Evolutionary conservation across 2,329 filamentous ascomycete genomes (phyloP), one percentile per base, ranked within the genome.

Genomic region (Exutisphaerella laricina): DNA sequence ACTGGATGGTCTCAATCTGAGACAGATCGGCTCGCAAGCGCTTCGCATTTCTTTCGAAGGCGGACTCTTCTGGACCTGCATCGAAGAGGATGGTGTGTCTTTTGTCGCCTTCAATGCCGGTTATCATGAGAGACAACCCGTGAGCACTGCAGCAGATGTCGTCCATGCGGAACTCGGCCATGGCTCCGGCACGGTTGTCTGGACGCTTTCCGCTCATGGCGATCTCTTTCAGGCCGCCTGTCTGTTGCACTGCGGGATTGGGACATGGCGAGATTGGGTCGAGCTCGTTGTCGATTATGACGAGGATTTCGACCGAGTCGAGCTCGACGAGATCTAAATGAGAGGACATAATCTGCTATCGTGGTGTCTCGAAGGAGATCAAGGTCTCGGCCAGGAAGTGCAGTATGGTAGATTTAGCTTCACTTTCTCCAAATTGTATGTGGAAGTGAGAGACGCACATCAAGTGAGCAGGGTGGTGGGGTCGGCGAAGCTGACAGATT

Each of bases 281-380:
- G 16, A 58, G 48, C 39, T 58, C 56, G 33, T 58, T 58, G 48
- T 58, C 56, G 23, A 58, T 49, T 17, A 58, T 54, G 17, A 54
- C 53, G 14, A 46, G 41, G 26, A 58, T 53, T 32, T 53, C 48
- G 18, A 58, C 39, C 14, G 53, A 52, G 50, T 57, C 56, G n/a
- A 58, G 49, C 29, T 58, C 56, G 29, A 51, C 28, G 3, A 57
- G 48, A 17, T n/a, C n/a, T n/a, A n/a, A n/a, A n/a, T n/a, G n/a
- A n/a, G n/a, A n/a, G n/a, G n/a, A n/a, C n/a, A n/a, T n/a, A n/a
- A n/a, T n/a, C n/a, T n/a, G n/a, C n/a, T n/a, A n/a, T n/a, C n/a
- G n/a, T n/a, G n/a, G n/a, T n/a, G n/a, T n/a, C n/a, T n/a, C n/a
- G n/a, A n/a, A n/a, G 23, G 23, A 26, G 6, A 12, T 26, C 23